A percentile compares a stretch with the other conserved stretches of the same genome.
These are phyloP conservation scores for Mucuna pruriens DNA, from an alignment of 306 rosid species.

Conservation along the genomic window DNA sequence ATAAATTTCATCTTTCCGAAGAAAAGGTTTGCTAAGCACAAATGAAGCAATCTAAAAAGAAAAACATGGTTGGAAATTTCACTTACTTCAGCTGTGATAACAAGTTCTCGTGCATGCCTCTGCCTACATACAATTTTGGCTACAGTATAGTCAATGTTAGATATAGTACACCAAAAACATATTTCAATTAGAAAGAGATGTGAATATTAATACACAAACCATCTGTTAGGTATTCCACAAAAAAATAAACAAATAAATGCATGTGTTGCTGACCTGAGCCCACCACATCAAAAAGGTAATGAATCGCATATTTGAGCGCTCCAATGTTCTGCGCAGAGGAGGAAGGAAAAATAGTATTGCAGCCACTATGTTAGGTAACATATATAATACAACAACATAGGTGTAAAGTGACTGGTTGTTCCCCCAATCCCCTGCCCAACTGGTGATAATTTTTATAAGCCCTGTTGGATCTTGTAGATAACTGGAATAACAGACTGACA, in stretches of 20 bases:
- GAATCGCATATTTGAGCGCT: constrained; percentile 75
- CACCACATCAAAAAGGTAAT: constrained; percentile 91
- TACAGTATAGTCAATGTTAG: constrained; percentile 55
- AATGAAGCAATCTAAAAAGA: too few relatives aligned
- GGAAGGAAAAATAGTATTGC: constrained; percentile 86
- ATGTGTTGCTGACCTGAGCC: constrained; percentile 85
- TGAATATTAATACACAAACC: constrained; percentile 10
- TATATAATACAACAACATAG: constrained; percentile 70
- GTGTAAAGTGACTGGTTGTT: constrained; percentile 67
- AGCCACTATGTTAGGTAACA: constrained; percentile 83
- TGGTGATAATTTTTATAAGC: constrained; percentile 71
- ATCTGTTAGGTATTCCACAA: constrained; percentile 13
- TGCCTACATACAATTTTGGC: constrained; percentile 92
- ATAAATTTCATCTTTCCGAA: neutral
- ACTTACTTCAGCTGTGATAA: constrained; percentile 84
- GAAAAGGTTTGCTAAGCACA: too few relatives aligned
- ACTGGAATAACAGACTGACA: constrained; percentile 79
- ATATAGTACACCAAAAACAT: constrained; percentile 26
- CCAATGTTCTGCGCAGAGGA: constrained; percentile 74
- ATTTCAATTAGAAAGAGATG: constrained; percentile 11
- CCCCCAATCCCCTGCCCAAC: constrained; percentile 90
- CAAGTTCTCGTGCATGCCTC: constrained; percentile 92
- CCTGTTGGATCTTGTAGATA: constrained; percentile 81
- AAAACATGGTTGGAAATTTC: neutral
- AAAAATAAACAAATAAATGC: constrained; percentile 27